A percentile compares a stretch with the other conserved stretches of the same genome.
phyloP scores from a whole-genome alignment of 2,329 filamentous ascomycete genomes.

The Ascochyta lentis region DNA sequence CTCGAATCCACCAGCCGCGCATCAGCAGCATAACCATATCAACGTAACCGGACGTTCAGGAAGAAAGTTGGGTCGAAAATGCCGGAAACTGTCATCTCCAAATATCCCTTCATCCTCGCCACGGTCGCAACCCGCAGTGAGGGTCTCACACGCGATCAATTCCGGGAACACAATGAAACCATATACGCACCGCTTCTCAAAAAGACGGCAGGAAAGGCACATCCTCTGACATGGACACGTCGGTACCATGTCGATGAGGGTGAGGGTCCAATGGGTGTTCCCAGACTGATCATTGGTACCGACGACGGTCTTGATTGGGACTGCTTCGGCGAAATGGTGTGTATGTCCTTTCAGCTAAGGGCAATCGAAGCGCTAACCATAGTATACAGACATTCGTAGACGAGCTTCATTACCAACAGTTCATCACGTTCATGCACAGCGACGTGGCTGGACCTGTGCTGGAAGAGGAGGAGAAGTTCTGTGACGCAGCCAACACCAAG shows the following conservation, averaged over 20 bases:
- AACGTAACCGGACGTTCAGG: background rate
- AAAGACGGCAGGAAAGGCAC: conserved; percentile 20
- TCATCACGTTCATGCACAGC: no score
- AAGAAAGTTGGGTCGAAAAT: background rate
- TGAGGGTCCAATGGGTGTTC: conserved; percentile 19
- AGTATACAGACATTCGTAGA: conserved; percentile 18
- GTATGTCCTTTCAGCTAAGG: background rate
- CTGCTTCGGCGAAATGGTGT: conserved; percentile 25
- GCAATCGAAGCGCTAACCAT: background rate
- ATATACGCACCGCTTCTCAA: conserved; percentile 19
- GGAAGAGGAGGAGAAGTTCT: no score
- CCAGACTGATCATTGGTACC: conserved; percentile 17
- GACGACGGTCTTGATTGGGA: conserved; percentile 28
- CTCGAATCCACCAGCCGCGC: background rate
- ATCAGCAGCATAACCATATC: background rate
- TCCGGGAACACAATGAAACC: conserved; percentile 24
- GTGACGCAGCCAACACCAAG: no score
- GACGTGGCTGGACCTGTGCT: no score
- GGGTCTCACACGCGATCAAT: conserved; percentile 21
- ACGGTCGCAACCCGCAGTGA: conserved; percentile 24
- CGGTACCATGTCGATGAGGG: conserved; percentile 24
- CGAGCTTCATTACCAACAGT: conserved; percentile 30
- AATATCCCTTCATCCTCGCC: conserved; percentile 22
- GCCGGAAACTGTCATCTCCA: conserved; percentile 18
- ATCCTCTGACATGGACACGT: conserved; percentile 27